These are phyloP conservation scores for Fonsecaea pedrosoi DNA, from an alignment of 2,329 filamentous ascomycete species.

Conservation along the genomic window DNA sequence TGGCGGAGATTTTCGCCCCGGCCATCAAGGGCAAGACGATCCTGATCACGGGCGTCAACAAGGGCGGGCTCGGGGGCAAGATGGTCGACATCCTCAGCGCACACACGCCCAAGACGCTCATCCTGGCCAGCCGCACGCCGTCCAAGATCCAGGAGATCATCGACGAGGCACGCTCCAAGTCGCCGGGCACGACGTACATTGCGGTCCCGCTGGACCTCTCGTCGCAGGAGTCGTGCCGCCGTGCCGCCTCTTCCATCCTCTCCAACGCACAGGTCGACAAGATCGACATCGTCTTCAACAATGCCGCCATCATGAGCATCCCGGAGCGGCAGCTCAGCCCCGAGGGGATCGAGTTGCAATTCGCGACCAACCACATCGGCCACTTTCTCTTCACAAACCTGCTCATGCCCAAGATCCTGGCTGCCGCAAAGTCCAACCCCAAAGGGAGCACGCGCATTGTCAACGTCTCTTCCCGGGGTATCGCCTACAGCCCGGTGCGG, in stretches of 20 bases:
- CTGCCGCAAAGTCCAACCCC: slow-evolving; percentile 36
- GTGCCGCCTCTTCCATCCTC: slow-evolving; percentile 45
- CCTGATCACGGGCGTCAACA: slow-evolving; percentile 36
- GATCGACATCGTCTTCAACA: slow-evolving; percentile 52
- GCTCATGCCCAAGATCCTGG: slow-evolving; percentile 47
- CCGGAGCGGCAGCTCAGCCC: slow-evolving; percentile 36
- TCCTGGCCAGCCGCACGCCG: slow-evolving; percentile 33
- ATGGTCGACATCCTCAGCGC: slow-evolving; percentile 34
- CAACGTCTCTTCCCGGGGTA: slow-evolving; percentile 40
- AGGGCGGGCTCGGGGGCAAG: slow-evolving; percentile 30
- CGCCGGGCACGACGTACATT: slow-evolving; percentile 39
- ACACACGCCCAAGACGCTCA: slow-evolving; percentile 29
- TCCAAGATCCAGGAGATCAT: slow-evolving; percentile 34
- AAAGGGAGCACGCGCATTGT: slow-evolving; percentile 40
- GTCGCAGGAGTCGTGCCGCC: slow-evolving; percentile 44
- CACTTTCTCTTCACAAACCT: slow-evolving; percentile 52
- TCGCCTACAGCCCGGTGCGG: slow-evolving; percentile 33
- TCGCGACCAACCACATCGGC: slow-evolving; percentile 50
- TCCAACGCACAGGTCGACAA: slow-evolving; percentile 32
- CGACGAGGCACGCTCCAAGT: slow-evolving; percentile 16
- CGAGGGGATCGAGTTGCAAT: slow-evolving; percentile 50
- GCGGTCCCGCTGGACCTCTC: slow-evolving; percentile 46
- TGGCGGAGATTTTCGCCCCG: slow-evolving; percentile 23
- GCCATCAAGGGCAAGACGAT: slow-evolving; percentile 35
- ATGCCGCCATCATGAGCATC: slow-evolving; percentile 51